A percentile compares a stretch with the other conserved stretches of the same genome.
phyloP scores from a whole-genome alignment of 23 red algal species.

The Pyropia yezoensis region DNA sequence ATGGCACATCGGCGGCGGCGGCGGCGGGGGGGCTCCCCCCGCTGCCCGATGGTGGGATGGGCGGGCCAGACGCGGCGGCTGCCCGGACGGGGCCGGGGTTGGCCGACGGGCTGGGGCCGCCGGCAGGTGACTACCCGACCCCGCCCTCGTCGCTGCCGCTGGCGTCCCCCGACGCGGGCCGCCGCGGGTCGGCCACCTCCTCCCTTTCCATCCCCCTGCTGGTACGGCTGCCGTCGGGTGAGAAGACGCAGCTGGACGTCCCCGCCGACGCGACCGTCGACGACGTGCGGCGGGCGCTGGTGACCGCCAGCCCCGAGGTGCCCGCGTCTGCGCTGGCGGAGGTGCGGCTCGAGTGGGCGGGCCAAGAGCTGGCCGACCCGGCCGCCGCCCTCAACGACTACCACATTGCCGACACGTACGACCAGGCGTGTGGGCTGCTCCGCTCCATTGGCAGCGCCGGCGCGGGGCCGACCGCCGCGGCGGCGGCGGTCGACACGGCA shows the following conservation, averaged over 20 bases:
- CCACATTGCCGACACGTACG: constrained; percentile 55
- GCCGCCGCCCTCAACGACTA: constrained; percentile 29
- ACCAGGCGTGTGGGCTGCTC: constrained; percentile 43
- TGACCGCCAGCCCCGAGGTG: background rate
- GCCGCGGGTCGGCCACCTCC: too few species aligned
- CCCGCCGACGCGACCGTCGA: constrained; percentile 23
- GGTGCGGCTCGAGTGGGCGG: constrained; percentile 30
- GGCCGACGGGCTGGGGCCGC: too few species aligned
- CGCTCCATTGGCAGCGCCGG: constrained; percentile 16
- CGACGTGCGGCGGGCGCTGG: constrained; percentile 17
- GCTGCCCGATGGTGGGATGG: too few species aligned
- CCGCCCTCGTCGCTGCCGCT: too few species aligned
- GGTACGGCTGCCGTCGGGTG: constrained; percentile 29
- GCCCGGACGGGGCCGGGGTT: too few species aligned
- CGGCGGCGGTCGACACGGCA: constrained; percentile 39
- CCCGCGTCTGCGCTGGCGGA: constrained; percentile 7
- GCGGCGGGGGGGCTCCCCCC: too few species aligned
- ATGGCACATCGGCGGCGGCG: too few species aligned
- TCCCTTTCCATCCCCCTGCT: constrained; percentile 24
- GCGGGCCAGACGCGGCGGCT: too few species aligned
- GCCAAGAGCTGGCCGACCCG: constrained; percentile 22
- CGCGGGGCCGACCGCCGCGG: constrained; percentile 18
- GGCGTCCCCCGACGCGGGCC: too few species aligned
- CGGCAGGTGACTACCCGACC: too few species aligned
- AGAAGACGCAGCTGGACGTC: constrained; percentile 39